A percentile compares a stretch with the other conserved stretches of the same genome.
phyloP scores from a whole-genome alignment of 495 filamentous ascomycete genomes.

The Schizothecium vesticola region DNA sequence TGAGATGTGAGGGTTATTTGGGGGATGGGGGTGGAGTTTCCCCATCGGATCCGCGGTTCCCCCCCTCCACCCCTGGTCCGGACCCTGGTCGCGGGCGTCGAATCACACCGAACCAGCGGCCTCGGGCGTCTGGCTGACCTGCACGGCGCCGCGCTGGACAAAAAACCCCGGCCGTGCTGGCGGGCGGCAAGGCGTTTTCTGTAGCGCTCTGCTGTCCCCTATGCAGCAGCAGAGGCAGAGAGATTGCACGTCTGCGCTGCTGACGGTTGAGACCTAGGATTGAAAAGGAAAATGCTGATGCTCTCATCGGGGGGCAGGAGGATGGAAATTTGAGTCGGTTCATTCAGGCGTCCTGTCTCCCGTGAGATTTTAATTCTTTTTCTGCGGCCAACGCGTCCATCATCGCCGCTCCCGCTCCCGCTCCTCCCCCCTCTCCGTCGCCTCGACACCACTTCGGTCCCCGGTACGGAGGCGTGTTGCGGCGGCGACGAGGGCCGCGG shows the following conservation, averaged over 20 bases:
- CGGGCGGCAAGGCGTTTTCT: neutral
- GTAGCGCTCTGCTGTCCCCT: neutral
- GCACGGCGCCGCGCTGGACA: neutral
- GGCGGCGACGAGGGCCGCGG: neutral
- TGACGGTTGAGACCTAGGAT: neutral
- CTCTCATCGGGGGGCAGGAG: neutral
- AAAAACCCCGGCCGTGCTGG: neutral
- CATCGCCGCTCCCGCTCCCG: neutral
- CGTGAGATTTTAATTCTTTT: neutral
- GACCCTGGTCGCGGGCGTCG: constrained; percentile 7
- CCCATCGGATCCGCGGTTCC: constrained; percentile 25
- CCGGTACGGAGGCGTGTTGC: neutral
- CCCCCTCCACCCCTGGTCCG: constrained; percentile 2
- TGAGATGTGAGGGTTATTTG: constrained; percentile 12
- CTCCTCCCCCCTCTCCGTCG: neutral
- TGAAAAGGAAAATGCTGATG: neutral
- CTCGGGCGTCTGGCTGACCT: neutral
- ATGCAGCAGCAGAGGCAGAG: constrained; percentile 2
- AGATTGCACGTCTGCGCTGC: constrained; percentile 1
- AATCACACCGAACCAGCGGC: constrained; percentile 4
- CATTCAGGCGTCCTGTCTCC: neutral
- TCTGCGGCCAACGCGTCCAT: too few species aligned
- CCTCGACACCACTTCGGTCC: neutral
- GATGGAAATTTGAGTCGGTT: neutral
- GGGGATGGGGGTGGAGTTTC: constrained; percentile 22